Evolutionary conservation across 2,329 filamentous ascomycete species (phyloP), one percentile per base, ranked within the genome.

Genomic region (Nemania abortiva): DNA sequence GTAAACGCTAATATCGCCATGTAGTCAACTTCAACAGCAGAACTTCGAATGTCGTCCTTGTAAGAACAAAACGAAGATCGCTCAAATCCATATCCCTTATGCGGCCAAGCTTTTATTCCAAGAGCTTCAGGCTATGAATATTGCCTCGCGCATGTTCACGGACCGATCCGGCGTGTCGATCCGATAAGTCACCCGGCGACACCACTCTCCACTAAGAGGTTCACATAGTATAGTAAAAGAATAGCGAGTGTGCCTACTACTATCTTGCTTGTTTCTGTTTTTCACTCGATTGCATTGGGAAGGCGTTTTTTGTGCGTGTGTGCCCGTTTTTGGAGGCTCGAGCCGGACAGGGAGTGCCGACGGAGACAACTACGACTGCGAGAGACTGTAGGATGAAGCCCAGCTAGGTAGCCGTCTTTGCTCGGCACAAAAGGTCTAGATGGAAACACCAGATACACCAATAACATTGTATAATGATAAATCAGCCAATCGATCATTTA

Each of bases 51-150:
- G 96, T 82, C 90, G 96, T 65, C 94, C 96, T 39, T 99, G 96
- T 88, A 96, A 97, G 86, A 99, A 99, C 87, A 98, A 98, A 88
- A 98, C 95, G 72, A 94, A 93, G 84, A 98, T 99, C 81, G 96
- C 95, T 5, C 96, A 99, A 82, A 92, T 99, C 65, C 94, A 98
- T 80, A 97, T 99, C 73, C 96, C 96, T 0, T 99, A 99, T 79
- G 96, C 96, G 2, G 96, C 96, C 70, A 99, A 99, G 85, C 87
- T 99, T 58, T 89, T 99, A 59, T 99, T 99, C 91, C 96, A 99
- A 85, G 96, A 99, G 84, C 85, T 99, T 74, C 93, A 95, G 79
- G 91, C 94, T 58, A 99, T 99, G 96, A 98, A 98, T 82, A 98
- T 99, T 81, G 95, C 96, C 11, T 92, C 95, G 37, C 91, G 96